Evolutionary conservation across 169 alveolate species (phyloP).

Genomic region (Eimeria praecox): DNA sequence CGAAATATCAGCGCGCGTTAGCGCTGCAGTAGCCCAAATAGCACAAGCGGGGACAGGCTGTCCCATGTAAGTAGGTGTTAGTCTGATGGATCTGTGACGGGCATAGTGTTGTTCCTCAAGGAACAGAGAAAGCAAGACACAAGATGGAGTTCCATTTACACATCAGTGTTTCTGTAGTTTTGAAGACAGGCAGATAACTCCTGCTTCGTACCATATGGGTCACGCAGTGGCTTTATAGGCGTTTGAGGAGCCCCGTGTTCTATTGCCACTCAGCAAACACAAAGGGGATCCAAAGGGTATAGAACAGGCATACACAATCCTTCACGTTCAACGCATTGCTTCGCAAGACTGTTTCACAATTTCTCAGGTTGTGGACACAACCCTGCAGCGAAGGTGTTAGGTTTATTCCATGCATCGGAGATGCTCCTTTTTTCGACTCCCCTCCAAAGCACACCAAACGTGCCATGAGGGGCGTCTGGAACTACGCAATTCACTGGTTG

Average conservation of each 20-base stretch:
- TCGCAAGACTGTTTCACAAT: neutral
- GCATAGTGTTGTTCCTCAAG: constrained; percentile 1
- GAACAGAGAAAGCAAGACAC: constrained; percentile 42
- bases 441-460: neutral
- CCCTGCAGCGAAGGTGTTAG: neutral
- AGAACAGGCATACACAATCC: neutral
- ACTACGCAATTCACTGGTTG: neutral
- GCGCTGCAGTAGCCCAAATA: constrained; percentile 22
- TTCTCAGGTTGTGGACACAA: neutral
- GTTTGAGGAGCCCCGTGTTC: neutral
- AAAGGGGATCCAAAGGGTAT: neutral
- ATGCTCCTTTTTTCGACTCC: neutral
- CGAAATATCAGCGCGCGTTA: constrained; percentile 18
- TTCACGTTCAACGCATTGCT: neutral
- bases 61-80: neutral
- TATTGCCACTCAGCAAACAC: constrained; percentile 33
- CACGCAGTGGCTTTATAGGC: neutral
- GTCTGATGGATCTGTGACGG: constrained; percentile 27
- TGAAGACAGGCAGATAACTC: constrained; percentile 14
- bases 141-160: constrained; percentile 21
- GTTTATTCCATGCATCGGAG: neutral
- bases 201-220: neutral
- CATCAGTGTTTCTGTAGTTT: neutral
- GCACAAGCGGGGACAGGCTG: neutral
- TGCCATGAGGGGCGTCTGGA: neutral